Conservation (phyloP, 179 eudicot species). For the Silene coronaria region DNA sequence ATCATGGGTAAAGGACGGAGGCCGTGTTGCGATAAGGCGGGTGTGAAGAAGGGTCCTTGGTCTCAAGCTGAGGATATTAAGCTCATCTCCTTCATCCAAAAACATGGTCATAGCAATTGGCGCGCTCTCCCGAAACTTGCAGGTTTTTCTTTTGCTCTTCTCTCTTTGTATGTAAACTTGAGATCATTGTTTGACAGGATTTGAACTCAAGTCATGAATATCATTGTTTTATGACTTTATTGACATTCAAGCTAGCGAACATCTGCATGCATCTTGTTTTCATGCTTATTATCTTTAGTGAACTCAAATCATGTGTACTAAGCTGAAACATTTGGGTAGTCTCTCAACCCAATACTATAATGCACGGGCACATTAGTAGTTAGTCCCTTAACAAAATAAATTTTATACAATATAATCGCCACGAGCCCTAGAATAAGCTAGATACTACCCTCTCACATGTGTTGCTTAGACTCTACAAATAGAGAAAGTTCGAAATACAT, state of each 20-base stretch:
- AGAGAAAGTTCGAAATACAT: too few relatives aligned
- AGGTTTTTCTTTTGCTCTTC: constrained; percentile 32
- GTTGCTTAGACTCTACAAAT: too few relatives aligned
- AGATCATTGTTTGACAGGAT: background rate
- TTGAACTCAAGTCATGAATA: background rate
- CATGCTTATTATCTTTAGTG: background rate
- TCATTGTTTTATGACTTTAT: background rate
- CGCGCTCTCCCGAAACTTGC: constrained; percentile 84
- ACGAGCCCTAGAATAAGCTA: too few relatives aligned
- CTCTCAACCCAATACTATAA: too few relatives aligned
- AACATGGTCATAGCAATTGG: constrained; percentile 79
- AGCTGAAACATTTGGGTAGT: too few relatives aligned
- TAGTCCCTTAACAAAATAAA: too few relatives aligned
- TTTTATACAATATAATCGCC: too few relatives aligned
- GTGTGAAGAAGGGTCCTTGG: constrained; percentile 87
- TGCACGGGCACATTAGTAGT: too few relatives aligned
- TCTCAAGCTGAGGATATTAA: constrained; percentile 72
- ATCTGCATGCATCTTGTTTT: background rate
- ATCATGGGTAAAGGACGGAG: constrained; percentile 66
- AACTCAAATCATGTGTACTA: too few relatives aligned
- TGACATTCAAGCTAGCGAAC: background rate
- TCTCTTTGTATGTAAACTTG: background rate
- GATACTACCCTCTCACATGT: too few relatives aligned
- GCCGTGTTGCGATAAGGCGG: constrained; percentile 82
- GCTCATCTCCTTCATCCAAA: constrained; percentile 55